Conservation (phyloP, 495 filamentous ascomycete genomes). For the Talaromyces ruber region DNA sequence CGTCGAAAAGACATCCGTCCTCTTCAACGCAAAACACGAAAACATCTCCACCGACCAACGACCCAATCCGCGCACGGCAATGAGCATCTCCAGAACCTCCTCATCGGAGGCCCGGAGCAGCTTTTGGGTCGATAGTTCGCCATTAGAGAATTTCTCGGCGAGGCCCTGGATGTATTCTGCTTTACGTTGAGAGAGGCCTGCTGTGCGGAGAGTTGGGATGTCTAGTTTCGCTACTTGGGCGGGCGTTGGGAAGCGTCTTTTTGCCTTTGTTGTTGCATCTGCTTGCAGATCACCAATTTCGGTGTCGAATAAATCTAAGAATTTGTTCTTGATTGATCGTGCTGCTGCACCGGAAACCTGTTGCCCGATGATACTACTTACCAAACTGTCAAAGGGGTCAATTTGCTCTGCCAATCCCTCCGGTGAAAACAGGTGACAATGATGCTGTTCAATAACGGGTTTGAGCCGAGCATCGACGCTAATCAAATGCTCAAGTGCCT, state of each 20-base stretch:
- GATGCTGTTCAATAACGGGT: constrained; percentile 63
- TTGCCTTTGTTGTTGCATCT: not conserved
- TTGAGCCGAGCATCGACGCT: constrained; percentile 65
- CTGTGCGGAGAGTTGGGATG: constrained; percentile 62
- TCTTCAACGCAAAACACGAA: constrained; percentile 81
- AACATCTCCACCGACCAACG: constrained; percentile 97
- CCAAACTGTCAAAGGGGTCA: constrained; percentile 78
- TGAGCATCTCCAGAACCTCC: constrained; percentile 71
- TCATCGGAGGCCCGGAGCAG: constrained; percentile 74
- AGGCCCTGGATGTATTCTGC: constrained; percentile 89
- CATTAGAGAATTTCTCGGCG: constrained; percentile 66
- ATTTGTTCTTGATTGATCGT: constrained; percentile 75
- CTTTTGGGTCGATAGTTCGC: constrained; percentile 67
- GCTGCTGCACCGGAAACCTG: constrained; percentile 93
- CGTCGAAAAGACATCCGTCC: constrained; percentile 86
- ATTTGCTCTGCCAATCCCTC: constrained; percentile 74
- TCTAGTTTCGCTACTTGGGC: constrained; percentile 52
- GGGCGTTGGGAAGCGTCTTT: constrained; percentile 63
- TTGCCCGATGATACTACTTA: constrained; percentile 85
- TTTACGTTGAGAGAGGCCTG: constrained; percentile 84
- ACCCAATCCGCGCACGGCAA: constrained; percentile 80
- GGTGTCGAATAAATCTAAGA: constrained; percentile 64
- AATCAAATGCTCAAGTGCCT: constrained; percentile 72
- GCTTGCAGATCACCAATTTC: constrained; percentile 11
- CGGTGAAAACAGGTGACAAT: constrained; percentile 70